A percentile compares a stretch with the other conserved stretches of the same genome.
These are phyloP conservation scores for Thielaviopsis euricoi DNA, from an alignment of 2,329 filamentous ascomycete genomes.

Conservation along the genomic window DNA sequence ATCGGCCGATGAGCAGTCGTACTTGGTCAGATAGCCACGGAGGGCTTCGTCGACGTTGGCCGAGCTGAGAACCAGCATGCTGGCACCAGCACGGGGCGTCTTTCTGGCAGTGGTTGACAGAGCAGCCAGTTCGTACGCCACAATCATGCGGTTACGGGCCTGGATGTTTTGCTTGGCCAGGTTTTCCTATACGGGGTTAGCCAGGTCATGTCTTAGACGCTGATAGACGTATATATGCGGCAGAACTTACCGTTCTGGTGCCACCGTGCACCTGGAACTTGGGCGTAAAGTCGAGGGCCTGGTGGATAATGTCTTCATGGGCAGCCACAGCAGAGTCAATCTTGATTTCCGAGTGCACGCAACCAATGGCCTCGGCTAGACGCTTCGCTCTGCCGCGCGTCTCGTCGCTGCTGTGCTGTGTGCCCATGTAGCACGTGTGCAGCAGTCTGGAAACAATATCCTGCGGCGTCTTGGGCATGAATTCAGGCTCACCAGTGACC, in stretches of 20 bases:
- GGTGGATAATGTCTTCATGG: constrained; percentile 22
- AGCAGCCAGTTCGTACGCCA: constrained; percentile 46
- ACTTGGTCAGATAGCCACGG: constrained; percentile 34
- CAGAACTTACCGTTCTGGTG: constrained; percentile 18
- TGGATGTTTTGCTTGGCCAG: constrained; percentile 53
- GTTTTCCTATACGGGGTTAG: constrained; percentile 28
- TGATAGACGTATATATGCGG: no score
- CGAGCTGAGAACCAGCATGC: constrained; percentile 44
- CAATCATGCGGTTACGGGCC: constrained; percentile 46
- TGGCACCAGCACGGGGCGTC: constrained; percentile 31
- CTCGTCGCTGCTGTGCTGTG: constrained; percentile 38
- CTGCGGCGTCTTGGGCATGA: constrained; percentile 39
- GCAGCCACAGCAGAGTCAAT: constrained; percentile 52
- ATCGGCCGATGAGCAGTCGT: constrained; percentile 25
- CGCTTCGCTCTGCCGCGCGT: constrained; percentile 44
- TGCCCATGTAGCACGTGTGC: constrained; percentile 40
- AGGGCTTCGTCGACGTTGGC: constrained; percentile 40
- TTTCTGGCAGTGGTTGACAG: constrained; percentile 42
- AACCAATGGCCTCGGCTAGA: constrained; percentile 45
- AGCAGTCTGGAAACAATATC: constrained; percentile 32
- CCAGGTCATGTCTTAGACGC: no score
- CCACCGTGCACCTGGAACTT: constrained; percentile 41
- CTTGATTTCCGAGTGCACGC: constrained; percentile 56
- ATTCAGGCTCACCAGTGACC: constrained; percentile 15
- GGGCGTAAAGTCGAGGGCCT: constrained; percentile 18